phyloP scores from a whole-genome alignment of 441 rosid species.

The Breynia disticha region DNA sequence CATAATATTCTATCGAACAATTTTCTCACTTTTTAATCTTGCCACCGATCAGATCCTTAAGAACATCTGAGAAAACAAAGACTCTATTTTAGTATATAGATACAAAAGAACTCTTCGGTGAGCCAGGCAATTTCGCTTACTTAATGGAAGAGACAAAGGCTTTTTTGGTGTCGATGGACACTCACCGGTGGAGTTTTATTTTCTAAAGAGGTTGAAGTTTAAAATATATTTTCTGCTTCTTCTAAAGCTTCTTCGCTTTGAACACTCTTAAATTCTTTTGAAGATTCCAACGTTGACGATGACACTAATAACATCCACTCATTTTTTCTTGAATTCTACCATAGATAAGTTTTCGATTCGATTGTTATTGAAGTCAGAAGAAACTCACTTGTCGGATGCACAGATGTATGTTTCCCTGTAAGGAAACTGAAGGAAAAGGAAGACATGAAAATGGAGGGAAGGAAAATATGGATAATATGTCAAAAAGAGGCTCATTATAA shows the following conservation, averaged over 20 bases:
- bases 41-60: slow-evolving; percentile 37
- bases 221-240: slow-evolving; percentile 36
- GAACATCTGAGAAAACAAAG: slow-evolving; percentile 47
- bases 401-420: too few relatives aligned
- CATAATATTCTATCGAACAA: slow-evolving; percentile 16
- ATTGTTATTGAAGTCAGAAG: too few relatives aligned
- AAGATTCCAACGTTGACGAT: too few relatives aligned
- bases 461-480: too few relatives aligned
- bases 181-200: slow-evolving; percentile 22
- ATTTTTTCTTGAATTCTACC: too few relatives aligned
- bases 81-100: slow-evolving; percentile 56
- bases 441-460: too few relatives aligned
- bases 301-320: neutral
- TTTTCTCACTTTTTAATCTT: slow-evolving; percentile 50
- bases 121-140: slow-evolving; percentile 28
- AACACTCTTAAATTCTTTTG: neutral
- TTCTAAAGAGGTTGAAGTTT: slow-evolving; percentile 56
- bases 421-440: too few relatives aligned
- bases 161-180: slow-evolving; percentile 82
- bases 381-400: too few relatives aligned
- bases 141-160: slow-evolving; percentile 34
- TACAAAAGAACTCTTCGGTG: slow-evolving; percentile 35
- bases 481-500: too few relatives aligned
- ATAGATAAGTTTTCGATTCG: too few relatives aligned
- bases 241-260: slow-evolving; percentile 21